Evolutionary conservation across 2,329 filamentous ascomycete species (phyloP).

Genomic region (Acarospora socialis): DNA sequence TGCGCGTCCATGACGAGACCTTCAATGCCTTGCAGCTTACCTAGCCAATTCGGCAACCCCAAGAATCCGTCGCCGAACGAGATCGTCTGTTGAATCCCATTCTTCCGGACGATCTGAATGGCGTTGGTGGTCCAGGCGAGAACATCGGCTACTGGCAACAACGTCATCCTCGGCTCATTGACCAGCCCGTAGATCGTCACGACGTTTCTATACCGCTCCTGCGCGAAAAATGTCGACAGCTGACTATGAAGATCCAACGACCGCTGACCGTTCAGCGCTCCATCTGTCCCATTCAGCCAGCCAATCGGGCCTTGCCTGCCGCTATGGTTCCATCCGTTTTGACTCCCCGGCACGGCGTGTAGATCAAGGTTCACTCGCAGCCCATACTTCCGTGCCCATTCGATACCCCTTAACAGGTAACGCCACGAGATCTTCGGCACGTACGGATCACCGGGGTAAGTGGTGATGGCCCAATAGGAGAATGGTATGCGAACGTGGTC

Average conservation of each 20-base stretch:
- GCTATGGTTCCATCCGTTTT: conserved; percentile 97
- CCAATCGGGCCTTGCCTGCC: conserved; percentile 65
- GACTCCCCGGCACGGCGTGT: conserved; percentile 80
- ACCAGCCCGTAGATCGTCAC: conserved; percentile 84
- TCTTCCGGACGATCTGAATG: conserved; percentile 56
- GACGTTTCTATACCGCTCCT: conserved; percentile 82
- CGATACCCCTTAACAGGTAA: conserved; percentile 81
- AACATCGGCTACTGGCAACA: conserved; percentile 50
- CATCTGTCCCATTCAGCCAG: conserved; percentile 87
- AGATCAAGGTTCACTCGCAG: conserved; percentile 85
- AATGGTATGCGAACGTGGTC: conserved; percentile 96
- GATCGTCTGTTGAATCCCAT: conserved; percentile 58
- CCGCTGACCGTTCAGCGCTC: conserved; percentile 60
- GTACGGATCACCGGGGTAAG: conserved; percentile 77
- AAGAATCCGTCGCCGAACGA: conserved; percentile 94
- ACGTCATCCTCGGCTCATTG: conserved; percentile 86
- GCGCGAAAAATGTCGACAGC: conserved; percentile 82
- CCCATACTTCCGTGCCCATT: conserved; percentile 86
- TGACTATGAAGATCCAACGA: conserved; percentile 78
- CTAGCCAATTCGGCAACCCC: conserved; percentile 82
- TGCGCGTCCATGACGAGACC: conserved; percentile 87
- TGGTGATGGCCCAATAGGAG: conserved; percentile 85
- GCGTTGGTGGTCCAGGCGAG: conserved; percentile 67
- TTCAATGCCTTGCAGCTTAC: conserved; percentile 55
- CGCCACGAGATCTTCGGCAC: conserved; percentile 78